phyloP scores from a whole-genome alignment of 495 filamentous ascomycete genomes.

The Podospora pseudocomata region DNA sequence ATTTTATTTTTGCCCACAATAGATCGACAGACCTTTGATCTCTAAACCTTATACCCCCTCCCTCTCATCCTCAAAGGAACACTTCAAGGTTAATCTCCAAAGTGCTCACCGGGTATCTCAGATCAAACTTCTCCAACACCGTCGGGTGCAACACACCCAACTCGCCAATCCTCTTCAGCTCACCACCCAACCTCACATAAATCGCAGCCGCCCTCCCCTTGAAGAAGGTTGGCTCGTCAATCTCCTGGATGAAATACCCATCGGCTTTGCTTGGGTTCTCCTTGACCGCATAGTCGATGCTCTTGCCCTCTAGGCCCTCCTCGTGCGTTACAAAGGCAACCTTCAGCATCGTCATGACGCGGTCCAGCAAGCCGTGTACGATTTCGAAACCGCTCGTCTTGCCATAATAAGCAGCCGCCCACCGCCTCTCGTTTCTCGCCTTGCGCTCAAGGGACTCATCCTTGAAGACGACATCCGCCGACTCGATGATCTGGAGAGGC shows the following conservation, averaged over 20 bases:
- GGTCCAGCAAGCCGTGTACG: slow-evolving; percentile 90
- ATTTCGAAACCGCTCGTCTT: slow-evolving; percentile 96
- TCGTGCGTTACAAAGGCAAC: slow-evolving; percentile 72
- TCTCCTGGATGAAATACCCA: slow-evolving; percentile 89
- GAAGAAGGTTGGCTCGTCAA: slow-evolving; percentile 89
- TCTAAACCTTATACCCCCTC: neutral
- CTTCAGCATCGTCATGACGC: slow-evolving; percentile 88
- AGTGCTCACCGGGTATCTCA: slow-evolving; percentile 91
- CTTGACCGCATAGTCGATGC: slow-evolving; percentile 45
- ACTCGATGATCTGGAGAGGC: slow-evolving; percentile 92
- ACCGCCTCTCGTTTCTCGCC: slow-evolving; percentile 87
- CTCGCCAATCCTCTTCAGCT: slow-evolving; percentile 69
- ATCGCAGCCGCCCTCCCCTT: slow-evolving; percentile 82
- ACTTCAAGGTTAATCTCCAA: slow-evolving; percentile 93
- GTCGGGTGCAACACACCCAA: slow-evolving; percentile 93
- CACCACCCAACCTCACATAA: slow-evolving; percentile 65
- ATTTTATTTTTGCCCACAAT: neutral
- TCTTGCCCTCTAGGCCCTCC: slow-evolving; percentile 59
- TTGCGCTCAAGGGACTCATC: slow-evolving; percentile 73
- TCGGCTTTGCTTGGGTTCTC: slow-evolving; percentile 52
- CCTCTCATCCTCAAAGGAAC: slow-evolving; percentile 60
- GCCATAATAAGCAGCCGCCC: slow-evolving; percentile 91
- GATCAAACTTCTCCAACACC: slow-evolving; percentile 88
- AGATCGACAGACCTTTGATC: neutral
- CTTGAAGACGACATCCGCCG: slow-evolving; percentile 88